phyloP scores from a whole-genome alignment of 2,329 filamentous ascomycete genomes.

The Rhinocladiella mackenziei region DNA sequence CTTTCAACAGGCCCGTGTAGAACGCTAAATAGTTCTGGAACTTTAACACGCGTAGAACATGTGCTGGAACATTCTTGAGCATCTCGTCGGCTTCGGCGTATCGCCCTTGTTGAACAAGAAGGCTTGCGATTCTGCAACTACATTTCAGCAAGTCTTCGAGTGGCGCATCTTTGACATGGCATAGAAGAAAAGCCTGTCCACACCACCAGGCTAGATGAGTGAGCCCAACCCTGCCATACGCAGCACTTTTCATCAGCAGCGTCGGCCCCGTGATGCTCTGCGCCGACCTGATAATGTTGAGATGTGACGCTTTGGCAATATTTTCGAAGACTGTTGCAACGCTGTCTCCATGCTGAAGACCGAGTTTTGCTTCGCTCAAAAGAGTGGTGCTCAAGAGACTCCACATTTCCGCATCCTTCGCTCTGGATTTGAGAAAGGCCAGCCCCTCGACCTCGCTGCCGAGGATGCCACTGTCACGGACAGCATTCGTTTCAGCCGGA shows the following conservation, averaged over 20 bases:
- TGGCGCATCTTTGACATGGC: constrained; percentile 60
- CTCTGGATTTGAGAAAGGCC: constrained; percentile 76
- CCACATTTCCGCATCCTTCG: constrained; percentile 83
- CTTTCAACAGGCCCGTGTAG: constrained; percentile 42
- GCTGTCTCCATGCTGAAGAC: constrained; percentile 62
- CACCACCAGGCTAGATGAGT: constrained; percentile 54
- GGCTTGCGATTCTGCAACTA: constrained; percentile 65
- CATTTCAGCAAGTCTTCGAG: constrained; percentile 77
- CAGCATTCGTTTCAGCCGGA: constrained; percentile 65
- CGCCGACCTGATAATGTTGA: constrained; percentile 74
- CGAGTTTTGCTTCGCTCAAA: constrained; percentile 78
- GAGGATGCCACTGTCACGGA: constrained; percentile 68
- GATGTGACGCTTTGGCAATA: constrained; percentile 74
- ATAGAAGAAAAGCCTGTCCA: constrained; percentile 70
- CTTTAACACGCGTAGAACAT: constrained; percentile 68
- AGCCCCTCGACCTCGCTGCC: constrained; percentile 77
- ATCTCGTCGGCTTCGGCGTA: constrained; percentile 65
- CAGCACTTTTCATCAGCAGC: constrained; percentile 65
- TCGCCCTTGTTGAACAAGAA: constrained; percentile 61
- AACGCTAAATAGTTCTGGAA: constrained; percentile 58
- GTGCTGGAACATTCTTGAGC: constrained; percentile 58
- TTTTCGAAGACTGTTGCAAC: constrained; percentile 65
- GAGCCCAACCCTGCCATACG: constrained; percentile 71
- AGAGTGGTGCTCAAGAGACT: constrained; percentile 77
- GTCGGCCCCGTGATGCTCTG: constrained; percentile 69